phyloP scores from a whole-genome alignment of 1,139 yeast species.

The Geotrichum reessii region DNA sequence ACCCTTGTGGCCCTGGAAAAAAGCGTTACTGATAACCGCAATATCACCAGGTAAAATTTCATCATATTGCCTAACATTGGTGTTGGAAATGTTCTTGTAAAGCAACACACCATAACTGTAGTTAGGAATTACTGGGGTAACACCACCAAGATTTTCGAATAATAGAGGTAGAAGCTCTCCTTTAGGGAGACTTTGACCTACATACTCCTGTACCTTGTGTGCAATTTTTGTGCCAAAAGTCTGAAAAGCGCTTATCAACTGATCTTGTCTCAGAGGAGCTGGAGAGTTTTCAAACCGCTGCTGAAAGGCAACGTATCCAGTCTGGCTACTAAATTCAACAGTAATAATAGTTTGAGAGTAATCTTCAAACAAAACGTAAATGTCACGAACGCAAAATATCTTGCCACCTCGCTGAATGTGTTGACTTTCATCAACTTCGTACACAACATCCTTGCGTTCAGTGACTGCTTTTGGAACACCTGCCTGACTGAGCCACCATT shows the following conservation, averaged over 20 bases:
- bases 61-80: constrained; percentile 53
- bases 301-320: constrained; percentile 45
- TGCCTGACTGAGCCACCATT: constrained; percentile 60
- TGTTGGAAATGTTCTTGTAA: constrained; percentile 55
- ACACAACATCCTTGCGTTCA: constrained; percentile 41
- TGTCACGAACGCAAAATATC: constrained; percentile 53
- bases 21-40: constrained; percentile 66
- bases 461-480: constrained; percentile 56
- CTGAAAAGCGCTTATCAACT: constrained; percentile 48
- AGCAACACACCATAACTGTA: constrained; percentile 70
- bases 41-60: constrained; percentile 81
- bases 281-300: constrained; percentile 43
- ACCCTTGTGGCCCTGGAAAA: constrained; percentile 62
- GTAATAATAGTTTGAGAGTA: constrained; percentile 58
- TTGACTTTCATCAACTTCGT: constrained; percentile 59
- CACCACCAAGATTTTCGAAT: constrained; percentile 23
- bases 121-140: constrained; percentile 56
- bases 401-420: constrained; percentile 54
- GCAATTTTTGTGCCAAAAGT: constrained; percentile 34
- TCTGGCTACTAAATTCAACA: constrained; percentile 43
- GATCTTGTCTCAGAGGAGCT: constrained; percentile 40
- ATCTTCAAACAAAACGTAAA: constrained; percentile 69
- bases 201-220: constrained; percentile 23
- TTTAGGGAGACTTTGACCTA: constrained; percentile 19
- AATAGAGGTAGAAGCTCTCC: constrained; percentile 32